Evolutionary conservation across 352 stramenopile genomes (phyloP).

Genomic region (Pythium aquatile): DNA sequence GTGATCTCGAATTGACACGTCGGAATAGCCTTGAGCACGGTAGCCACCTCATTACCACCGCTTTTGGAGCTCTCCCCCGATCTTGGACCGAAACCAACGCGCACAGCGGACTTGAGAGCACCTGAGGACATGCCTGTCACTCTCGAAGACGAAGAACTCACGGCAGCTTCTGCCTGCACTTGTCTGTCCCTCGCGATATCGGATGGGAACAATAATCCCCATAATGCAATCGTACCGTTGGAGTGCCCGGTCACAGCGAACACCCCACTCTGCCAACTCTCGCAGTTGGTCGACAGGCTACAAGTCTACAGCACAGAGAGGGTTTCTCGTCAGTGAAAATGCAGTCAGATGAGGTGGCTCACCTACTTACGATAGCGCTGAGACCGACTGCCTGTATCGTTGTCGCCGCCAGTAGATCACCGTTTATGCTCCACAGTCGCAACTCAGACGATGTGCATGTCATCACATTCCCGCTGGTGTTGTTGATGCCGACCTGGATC

Average conservation of each 20-base stretch:
- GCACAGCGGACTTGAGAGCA: constrained; percentile 10
- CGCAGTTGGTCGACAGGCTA: constrained; percentile 63
- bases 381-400: constrained; percentile 43
- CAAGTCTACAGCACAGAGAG: constrained; percentile 34
- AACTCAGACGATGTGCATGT: constrained; percentile 51
- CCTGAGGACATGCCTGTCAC: constrained; percentile 7
- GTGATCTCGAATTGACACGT: constrained; percentile 73
- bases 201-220: constrained; percentile 58
- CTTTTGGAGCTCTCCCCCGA: neutral
- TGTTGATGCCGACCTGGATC: constrained; percentile 64
- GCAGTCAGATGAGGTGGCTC: neutral
- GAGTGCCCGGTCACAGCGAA: constrained; percentile 64
- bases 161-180: neutral
- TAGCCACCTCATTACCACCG: neutral
- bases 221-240: constrained; percentile 73
- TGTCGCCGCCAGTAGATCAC: constrained; percentile 62
- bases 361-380: constrained; percentile 43
- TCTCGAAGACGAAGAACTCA: constrained; percentile 5
- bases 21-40: constrained; percentile 41
- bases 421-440: constrained; percentile 79
- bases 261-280: constrained; percentile 70
- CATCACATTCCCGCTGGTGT: constrained; percentile 60
- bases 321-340: neutral
- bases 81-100: constrained; percentile 8
- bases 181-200: constrained; percentile 41